Evolutionary conservation across 202 grass and related monocot genomes (phyloP).

Genomic region (Schoenoplectus tabernaemontani): DNA sequence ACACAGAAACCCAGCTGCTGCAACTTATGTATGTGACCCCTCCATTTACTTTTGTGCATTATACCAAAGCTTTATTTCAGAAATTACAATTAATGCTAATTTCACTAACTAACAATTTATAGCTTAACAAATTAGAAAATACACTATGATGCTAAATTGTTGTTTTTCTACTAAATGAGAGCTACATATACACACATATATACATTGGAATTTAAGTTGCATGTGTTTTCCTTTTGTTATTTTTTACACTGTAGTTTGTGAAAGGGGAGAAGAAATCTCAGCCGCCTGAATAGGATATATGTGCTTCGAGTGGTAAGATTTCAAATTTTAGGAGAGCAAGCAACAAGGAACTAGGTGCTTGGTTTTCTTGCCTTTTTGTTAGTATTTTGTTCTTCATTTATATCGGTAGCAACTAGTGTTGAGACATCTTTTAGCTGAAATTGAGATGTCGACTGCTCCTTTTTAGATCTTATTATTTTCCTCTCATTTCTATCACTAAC

Average conservation of each 20-base stretch:
- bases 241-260: not conserved
- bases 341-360: not conserved
- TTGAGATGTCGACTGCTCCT: not conserved
- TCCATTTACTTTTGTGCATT: not conserved
- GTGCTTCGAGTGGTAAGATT: not conserved
- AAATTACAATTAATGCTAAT: not conserved
- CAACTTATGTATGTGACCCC: conserved; percentile 42
- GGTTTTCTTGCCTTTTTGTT: not conserved
- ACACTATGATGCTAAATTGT: not conserved
- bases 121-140: no score
- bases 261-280: conserved; percentile 11
- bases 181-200: not conserved
- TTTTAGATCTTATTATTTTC: not conserved
- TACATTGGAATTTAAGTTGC: not conserved
- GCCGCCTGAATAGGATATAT: not conserved
- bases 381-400: not conserved
- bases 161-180: not conserved
- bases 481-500: not conserved
- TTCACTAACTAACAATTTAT: not conserved
- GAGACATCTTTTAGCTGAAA: not conserved
- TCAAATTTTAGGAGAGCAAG: not conserved
- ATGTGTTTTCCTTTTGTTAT: not conserved
- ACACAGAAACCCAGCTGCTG: conserved; percentile 38
- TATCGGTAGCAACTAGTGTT: no score
- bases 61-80: not conserved